These are phyloP conservation scores for Pichia sp. DNA, from an alignment of 1,139 yeast species.

Conservation along the genomic window DNA sequence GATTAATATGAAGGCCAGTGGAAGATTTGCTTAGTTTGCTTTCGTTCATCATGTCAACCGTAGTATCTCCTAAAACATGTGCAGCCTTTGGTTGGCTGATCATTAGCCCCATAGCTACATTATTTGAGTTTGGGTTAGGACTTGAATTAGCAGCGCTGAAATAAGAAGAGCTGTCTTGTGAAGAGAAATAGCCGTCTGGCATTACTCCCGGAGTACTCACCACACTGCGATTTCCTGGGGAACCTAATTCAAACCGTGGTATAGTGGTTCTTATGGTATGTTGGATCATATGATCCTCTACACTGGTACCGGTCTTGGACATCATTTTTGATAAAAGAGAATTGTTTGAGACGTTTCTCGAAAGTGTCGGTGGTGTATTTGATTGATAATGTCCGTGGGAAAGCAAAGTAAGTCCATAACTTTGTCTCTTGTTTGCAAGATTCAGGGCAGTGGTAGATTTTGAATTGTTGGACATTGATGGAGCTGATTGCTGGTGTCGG, in stretches of 20 bases:
- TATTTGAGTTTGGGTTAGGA: neutral
- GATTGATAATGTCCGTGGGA: slow-evolving; percentile 15
- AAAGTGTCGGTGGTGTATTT: slow-evolving; percentile 28
- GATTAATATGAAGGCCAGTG: neutral
- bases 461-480: neutral
- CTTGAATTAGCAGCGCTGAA: neutral
- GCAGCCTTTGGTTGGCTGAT: slow-evolving; percentile 1
- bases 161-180: neutral
- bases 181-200: slow-evolving; percentile 1
- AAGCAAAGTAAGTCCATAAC: neutral
- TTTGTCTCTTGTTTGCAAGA: neutral
- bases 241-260: slow-evolving; percentile 11
- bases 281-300: neutral
- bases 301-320: neutral
- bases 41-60: neutral
- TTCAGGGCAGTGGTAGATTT: slow-evolving; percentile 7
- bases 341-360: slow-evolving; percentile 24
- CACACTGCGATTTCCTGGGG: slow-evolving; percentile 11
- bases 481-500: neutral
- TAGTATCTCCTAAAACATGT: neutral
- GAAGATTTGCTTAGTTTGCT: neutral
- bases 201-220: slow-evolving; percentile 9
- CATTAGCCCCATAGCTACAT: neutral
- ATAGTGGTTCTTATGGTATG: neutral
- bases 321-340: slow-evolving; percentile 7